These are phyloP conservation scores for Yamadazyma taylorii DNA, from an alignment of 1,139 yeast species.

Conservation along the genomic window DNA sequence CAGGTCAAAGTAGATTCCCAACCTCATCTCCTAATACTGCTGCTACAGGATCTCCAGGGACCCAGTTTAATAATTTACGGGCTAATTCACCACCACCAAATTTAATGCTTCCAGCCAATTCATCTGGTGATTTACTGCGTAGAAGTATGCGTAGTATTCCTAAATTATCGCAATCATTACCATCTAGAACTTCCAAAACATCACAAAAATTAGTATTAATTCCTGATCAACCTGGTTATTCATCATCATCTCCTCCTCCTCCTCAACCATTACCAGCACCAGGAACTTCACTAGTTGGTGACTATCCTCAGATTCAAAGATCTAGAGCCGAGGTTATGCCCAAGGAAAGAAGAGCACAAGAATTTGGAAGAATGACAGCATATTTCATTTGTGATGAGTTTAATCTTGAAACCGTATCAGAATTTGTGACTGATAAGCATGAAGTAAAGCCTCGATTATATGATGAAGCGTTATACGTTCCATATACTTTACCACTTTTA, in stretches of 20 bases:
- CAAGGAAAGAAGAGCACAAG: slow-evolving; percentile 65
- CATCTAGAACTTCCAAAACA: slow-evolving; percentile 83
- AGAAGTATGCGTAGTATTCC: slow-evolving; percentile 46
- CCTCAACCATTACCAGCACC: slow-evolving; percentile 12
- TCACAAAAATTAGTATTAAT: slow-evolving; percentile 84
- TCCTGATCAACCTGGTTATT: slow-evolving; percentile 57
- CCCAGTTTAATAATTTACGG: slow-evolving; percentile 10
- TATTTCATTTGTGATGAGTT: slow-evolving; percentile 85
- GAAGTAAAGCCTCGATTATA: slow-evolving; percentile 82
- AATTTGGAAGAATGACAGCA: slow-evolving; percentile 84
- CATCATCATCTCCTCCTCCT: slow-evolving; percentile 19
- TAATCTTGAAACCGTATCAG: slow-evolving; percentile 60
- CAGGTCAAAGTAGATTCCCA: slow-evolving; percentile 61
- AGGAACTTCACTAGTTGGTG: slow-evolving; percentile 18
- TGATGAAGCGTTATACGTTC: slow-evolving; percentile 89
- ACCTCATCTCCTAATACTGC: slow-evolving; percentile 17
- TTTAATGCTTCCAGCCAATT: slow-evolving; percentile 7
- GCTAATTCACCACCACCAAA: slow-evolving; percentile 18
- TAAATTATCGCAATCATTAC: slow-evolving; percentile 65
- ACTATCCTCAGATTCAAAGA: slow-evolving; percentile 41
- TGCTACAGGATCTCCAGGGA: slow-evolving; percentile 11
- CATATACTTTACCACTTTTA: slow-evolving; percentile 80
- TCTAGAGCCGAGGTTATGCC: slow-evolving; percentile 72
- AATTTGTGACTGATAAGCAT: slow-evolving; percentile 67
- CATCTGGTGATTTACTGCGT: slow-evolving; percentile 11